Conservation (phyloP, 176 grass and related monocot genomes). For the Carex scoparia region DNA sequence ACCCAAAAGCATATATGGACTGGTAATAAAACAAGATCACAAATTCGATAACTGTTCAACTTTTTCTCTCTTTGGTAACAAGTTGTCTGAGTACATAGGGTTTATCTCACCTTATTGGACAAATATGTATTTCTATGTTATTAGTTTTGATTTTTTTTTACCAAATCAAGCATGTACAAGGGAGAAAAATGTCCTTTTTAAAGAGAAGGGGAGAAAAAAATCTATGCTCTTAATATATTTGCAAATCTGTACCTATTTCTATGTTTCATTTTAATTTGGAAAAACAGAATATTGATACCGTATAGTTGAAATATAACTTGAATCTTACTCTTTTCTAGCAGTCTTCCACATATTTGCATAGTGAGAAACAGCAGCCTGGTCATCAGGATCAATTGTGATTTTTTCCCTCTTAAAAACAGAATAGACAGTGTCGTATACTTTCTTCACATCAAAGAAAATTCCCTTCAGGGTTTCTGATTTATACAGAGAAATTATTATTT, state of each 20-base stretch:
- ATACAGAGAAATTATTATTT: not conserved
- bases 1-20: constrained; percentile 13
- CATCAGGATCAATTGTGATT: constrained; percentile 92
- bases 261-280: not conserved
- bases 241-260: not conserved
- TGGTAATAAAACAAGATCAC: not conserved
- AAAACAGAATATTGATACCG: not conserved
- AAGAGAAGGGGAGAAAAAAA: not conserved
- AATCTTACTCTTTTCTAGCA: constrained; percentile 81
- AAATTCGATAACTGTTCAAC: not conserved
- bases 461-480: constrained; percentile 69
- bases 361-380: constrained; percentile 53
- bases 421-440: constrained; percentile 72
- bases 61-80: not conserved
- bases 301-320: not conserved
- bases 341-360: constrained; percentile 75
- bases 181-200: not conserved
- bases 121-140: not conserved
- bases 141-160: not conserved
- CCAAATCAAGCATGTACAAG: not conserved
- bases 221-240: not conserved
- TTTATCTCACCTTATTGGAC: not conserved
- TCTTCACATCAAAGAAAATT: constrained; percentile 94
- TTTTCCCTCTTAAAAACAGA: constrained; percentile 90
- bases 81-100: not conserved